phyloP scores from a whole-genome alignment of 2,329 filamentous ascomycete species.

The Claviceps pazoutovae region DNA sequence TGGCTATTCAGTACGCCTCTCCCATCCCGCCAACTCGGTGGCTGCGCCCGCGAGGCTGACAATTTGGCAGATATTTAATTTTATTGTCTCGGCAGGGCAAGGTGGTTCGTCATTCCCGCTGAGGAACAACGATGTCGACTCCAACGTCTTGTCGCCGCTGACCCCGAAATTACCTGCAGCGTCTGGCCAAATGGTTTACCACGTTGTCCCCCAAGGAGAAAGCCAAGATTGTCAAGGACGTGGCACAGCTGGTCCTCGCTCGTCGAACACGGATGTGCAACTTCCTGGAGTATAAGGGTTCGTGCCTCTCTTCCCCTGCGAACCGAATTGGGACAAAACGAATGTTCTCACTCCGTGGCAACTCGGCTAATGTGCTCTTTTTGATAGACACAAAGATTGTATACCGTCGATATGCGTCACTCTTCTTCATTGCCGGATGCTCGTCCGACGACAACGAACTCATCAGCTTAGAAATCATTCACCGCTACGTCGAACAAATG shows the following conservation, averaged over 20 bases:
- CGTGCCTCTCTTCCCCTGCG: constrained; percentile 4
- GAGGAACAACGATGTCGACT: not conserved
- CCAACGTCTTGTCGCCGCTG: constrained; percentile 1
- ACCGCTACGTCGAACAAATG: constrained; percentile 99
- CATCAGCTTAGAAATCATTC: constrained; percentile 95
- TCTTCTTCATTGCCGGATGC: constrained; percentile 98
- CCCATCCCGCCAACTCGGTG: not conserved
- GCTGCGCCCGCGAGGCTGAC: constrained; percentile 10
- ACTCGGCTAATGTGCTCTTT: constrained; percentile 1
- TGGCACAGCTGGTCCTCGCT: constrained; percentile 91
- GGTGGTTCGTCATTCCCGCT: constrained; percentile 57
- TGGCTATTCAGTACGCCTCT: constrained; percentile 31
- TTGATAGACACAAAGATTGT: constrained; percentile 86
- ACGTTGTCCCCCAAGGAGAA: constrained; percentile 96
- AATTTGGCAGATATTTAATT: constrained; percentile 67
- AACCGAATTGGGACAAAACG: no score
- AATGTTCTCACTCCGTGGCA: no score
- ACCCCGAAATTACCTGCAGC: constrained; percentile 37
- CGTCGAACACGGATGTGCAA: constrained; percentile 98
- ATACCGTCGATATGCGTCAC: constrained; percentile 93
- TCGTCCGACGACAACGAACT: constrained; percentile 96
- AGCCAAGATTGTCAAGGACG: constrained; percentile 99
- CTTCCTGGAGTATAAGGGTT: constrained; percentile 98
- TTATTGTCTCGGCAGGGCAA: constrained; percentile 96
- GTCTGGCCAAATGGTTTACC: constrained; percentile 98